Conservation (phyloP, 2,329 filamentous ascomycete genomes). For the Colletotrichum spinosum region DNA sequence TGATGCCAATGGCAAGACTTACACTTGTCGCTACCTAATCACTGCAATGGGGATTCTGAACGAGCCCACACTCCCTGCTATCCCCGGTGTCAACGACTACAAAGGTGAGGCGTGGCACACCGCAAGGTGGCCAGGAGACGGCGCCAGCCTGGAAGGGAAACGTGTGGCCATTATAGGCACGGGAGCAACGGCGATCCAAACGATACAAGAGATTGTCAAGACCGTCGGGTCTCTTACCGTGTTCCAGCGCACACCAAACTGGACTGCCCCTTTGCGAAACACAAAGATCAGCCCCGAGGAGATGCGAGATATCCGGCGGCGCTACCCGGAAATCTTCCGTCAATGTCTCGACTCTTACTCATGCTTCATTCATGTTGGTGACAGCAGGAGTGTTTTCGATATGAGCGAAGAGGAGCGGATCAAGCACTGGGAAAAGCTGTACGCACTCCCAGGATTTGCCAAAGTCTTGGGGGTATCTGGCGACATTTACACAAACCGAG, state of each 20-base stretch:
- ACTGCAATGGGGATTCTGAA: constrained; percentile 52
- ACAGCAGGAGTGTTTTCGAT: constrained; percentile 46
- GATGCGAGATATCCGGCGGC: constrained; percentile 48
- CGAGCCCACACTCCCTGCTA: constrained; percentile 54
- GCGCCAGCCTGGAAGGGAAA: constrained; percentile 55
- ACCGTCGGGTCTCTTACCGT: constrained; percentile 48
- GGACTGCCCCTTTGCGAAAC: constrained; percentile 52
- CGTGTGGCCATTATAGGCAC: constrained; percentile 47
- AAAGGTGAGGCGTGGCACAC: constrained; percentile 58
- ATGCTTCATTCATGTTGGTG: constrained; percentile 44
- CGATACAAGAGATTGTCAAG: constrained; percentile 39
- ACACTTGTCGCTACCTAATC: constrained; percentile 43
- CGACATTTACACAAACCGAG: constrained; percentile 53
- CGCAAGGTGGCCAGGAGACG: constrained; percentile 54
- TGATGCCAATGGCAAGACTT: constrained; percentile 41
- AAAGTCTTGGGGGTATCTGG: constrained; percentile 46
- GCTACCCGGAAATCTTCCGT: constrained; percentile 46
- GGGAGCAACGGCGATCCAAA: constrained; percentile 49
- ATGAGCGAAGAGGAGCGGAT: constrained; percentile 46
- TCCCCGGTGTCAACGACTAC: constrained; percentile 53
- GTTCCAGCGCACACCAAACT: constrained; percentile 49
- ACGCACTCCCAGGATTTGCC: constrained; percentile 51
- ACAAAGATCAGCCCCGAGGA: constrained; percentile 52
- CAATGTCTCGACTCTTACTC: constrained; percentile 43
- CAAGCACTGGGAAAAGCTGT: constrained; percentile 54